Percentiles rank a stretch among this genome's conserved stretches.
phyloP scores from a whole-genome alignment of 176 grass and related monocot genomes.

The Musa acuminata region DNA sequence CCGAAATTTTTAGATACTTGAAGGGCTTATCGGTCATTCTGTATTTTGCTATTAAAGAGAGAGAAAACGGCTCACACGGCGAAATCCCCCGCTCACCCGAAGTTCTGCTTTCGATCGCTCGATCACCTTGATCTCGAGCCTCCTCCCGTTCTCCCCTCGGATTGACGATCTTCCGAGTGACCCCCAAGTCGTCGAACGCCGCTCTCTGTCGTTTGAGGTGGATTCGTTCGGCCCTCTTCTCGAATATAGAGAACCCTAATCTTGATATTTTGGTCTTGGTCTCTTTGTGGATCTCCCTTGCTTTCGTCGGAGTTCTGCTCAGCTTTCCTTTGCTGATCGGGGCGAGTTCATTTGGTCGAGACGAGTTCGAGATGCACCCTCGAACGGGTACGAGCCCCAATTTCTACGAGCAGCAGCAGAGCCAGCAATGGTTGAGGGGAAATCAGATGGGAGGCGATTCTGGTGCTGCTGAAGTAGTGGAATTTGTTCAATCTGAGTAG shows the following conservation, averaged over 20 bases:
- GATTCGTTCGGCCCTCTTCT: not conserved
- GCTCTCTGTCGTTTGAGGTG: not conserved
- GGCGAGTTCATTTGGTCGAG: not conserved
- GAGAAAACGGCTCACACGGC: not conserved
- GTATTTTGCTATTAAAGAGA: not conserved
- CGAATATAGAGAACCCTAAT: not conserved
- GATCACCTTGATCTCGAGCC: not conserved
- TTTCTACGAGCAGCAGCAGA: not conserved
- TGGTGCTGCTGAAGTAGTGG: not conserved
- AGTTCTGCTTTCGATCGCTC: not conserved
- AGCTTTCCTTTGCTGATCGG: not conserved
- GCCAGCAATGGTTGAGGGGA: slow-evolving; percentile 15
- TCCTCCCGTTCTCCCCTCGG: not conserved
- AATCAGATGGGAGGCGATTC: not conserved
- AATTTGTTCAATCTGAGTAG: slow-evolving; percentile 11
- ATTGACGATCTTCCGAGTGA: not conserved
- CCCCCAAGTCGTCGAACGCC: not conserved
- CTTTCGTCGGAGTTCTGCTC: not conserved
- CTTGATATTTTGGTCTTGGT: not conserved
- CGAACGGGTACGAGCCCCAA: slow-evolving; percentile 3
- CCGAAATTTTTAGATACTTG: not conserved
- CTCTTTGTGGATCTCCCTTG: not conserved
- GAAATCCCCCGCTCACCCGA: not conserved
- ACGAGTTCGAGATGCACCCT: slow-evolving; percentile 1
- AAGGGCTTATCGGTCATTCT: not conserved